Evolutionary conservation across 1,284 basidiomycete genomes (phyloP).

Genomic region (Cerrena zonata): DNA sequence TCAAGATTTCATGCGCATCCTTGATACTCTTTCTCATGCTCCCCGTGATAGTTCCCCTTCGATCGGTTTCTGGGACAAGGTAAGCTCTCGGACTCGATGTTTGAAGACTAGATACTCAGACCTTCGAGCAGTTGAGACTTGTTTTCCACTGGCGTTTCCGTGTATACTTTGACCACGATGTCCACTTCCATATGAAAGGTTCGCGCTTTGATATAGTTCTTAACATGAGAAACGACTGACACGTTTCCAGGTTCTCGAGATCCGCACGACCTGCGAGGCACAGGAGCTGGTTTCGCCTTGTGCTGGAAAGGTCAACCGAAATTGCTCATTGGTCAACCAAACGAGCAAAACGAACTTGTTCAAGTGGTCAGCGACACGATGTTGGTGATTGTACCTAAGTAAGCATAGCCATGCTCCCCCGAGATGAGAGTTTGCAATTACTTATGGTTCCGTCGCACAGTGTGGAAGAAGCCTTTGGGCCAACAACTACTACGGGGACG

Average conservation of each 20-base stretch:
- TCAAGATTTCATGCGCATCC: constrained; percentile 79
- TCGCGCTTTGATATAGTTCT: constrained; percentile 17
- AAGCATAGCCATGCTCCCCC: constrained; percentile 20
- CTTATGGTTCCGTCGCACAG: constrained; percentile 13
- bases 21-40: constrained; percentile 79
- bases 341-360: constrained; percentile 74
- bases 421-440: background rate
- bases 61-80: constrained; percentile 93
- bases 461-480: constrained; percentile 27
- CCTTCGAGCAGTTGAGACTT: constrained; percentile 58
- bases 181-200: constrained; percentile 85
- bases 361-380: constrained; percentile 82
- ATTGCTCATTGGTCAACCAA: constrained; percentile 69
- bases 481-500: constrained; percentile 4
- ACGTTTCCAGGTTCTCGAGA: constrained; percentile 67
- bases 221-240: constrained; percentile 8
- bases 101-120: background rate
- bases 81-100: constrained; percentile 21
- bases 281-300: constrained; percentile 85
- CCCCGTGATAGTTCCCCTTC: constrained; percentile 83
- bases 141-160: constrained; percentile 81
- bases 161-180: constrained; percentile 68
- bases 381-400: constrained; percentile 82
- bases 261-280: constrained; percentile 71
- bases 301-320: constrained; percentile 79